Conservation (phyloP, 1,284 basidiomycete species). For the Kalmanozyma brasiliensis region DNA sequence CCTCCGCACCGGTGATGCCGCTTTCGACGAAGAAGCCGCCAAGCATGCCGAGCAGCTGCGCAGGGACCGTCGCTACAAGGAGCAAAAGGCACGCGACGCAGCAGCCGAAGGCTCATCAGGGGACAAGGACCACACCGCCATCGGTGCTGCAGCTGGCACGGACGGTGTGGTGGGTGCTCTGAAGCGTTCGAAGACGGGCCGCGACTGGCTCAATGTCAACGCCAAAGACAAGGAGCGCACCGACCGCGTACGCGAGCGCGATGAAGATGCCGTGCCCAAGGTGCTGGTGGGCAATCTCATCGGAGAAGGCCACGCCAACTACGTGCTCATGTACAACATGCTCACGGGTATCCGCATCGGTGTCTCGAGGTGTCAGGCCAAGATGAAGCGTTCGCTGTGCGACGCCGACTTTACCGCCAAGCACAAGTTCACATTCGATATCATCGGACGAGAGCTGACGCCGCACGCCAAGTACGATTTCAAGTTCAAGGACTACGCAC, state of each 20-base stretch:
- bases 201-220: slow-evolving; percentile 39
- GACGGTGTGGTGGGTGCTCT: slow-evolving; percentile 34
- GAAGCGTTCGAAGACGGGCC: slow-evolving; percentile 39
- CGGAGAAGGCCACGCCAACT: slow-evolving; percentile 96
- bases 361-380: slow-evolving; percentile 94
- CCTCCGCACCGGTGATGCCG: slow-evolving; percentile 58
- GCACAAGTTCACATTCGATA: slow-evolving; percentile 97
- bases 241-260: slow-evolving; percentile 30
- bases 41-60: slow-evolving; percentile 62
- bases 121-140: slow-evolving; percentile 14
- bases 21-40: slow-evolving; percentile 65
- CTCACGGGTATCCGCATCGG: slow-evolving; percentile 96
- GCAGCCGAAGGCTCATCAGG: slow-evolving; percentile 26
- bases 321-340: slow-evolving; percentile 99
- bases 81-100: slow-evolving; percentile 48
- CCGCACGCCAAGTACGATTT: slow-evolving; percentile 96
- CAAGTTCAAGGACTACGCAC: slow-evolving; percentile 99
- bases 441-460: slow-evolving; percentile 95
- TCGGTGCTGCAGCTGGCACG: slow-evolving; percentile 3
- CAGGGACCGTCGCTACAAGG: slow-evolving; percentile 59
- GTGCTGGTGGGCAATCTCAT: slow-evolving; percentile 93
- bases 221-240: slow-evolving; percentile 25
- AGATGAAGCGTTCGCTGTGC: slow-evolving; percentile 84
- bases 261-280: slow-evolving; percentile 51
- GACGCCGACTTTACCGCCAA: slow-evolving; percentile 87